Conservation (phyloP, 345 rosid species). For the Pistacia atlantica region DNA sequence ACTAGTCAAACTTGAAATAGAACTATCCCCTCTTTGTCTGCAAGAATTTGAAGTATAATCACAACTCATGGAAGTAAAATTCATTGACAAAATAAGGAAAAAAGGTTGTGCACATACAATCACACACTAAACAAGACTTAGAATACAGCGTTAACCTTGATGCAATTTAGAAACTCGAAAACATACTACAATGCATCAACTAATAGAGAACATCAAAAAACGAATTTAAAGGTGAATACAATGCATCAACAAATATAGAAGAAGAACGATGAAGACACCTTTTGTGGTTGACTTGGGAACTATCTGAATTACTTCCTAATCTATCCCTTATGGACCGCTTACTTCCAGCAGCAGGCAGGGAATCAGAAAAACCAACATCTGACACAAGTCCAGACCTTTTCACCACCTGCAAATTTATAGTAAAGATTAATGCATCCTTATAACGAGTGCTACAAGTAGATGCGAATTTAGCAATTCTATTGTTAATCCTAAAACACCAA, state of each 20-base stretch:
- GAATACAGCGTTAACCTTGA: neutral
- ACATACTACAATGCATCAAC: neutral
- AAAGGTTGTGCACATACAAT: slow-evolving; percentile 1
- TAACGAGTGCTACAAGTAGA: neutral
- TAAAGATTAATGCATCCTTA: slow-evolving; percentile 1
- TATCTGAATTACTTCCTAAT: slow-evolving; percentile 58
- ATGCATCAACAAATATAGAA: neutral
- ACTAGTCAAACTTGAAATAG: slow-evolving; percentile 34
- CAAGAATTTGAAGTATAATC: slow-evolving; percentile 28
- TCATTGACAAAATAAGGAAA: slow-evolving; percentile 4
- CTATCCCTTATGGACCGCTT: slow-evolving; percentile 91
- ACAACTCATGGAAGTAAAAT: slow-evolving; percentile 12
- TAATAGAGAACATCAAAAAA: neutral
- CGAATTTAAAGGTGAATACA: neutral
- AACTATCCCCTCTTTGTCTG: slow-evolving; percentile 71
- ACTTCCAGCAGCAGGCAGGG: slow-evolving; percentile 45
- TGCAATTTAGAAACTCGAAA: neutral
- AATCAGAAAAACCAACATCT: slow-evolving; percentile 36
- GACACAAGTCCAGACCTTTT: slow-evolving; percentile 58
- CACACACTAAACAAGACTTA: neutral
- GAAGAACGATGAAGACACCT: slow-evolving; percentile 44
- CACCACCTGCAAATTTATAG: slow-evolving; percentile 63
- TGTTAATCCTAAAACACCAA: neutral
- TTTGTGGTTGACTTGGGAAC: slow-evolving; percentile 52
- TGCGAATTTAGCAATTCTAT: neutral